Evolutionary conservation across 2,329 filamentous ascomycete species (phyloP).

Genomic region (Exophiala calicioides): DNA sequence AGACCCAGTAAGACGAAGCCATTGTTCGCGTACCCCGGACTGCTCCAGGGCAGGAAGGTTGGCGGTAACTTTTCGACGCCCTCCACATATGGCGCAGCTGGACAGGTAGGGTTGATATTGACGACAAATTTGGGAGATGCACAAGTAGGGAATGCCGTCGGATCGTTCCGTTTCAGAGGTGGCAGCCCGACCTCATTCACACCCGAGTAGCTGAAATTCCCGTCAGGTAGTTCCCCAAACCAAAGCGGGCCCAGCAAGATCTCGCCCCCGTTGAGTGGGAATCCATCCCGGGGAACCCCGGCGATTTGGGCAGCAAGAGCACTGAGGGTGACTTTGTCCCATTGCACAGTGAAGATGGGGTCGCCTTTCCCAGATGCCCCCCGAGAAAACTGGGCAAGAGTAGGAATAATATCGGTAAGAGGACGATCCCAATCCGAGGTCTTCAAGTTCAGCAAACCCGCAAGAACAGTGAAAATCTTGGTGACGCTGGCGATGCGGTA

Average conservation of each 20-base stretch:
- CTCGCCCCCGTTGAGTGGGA: too few relatives aligned
- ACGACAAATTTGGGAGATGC: too few relatives aligned
- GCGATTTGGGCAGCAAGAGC: conserved; percentile 50
- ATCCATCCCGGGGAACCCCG: conserved; percentile 38
- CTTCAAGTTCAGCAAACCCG: conserved; percentile 40
- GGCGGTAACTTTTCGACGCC: not conserved
- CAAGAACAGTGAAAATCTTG: conserved; percentile 46
- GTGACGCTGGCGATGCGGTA: conserved; percentile 47
- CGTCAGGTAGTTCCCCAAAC: too few relatives aligned
- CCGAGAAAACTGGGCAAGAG: conserved; percentile 37
- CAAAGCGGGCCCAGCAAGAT: too few relatives aligned
- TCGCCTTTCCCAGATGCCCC: conserved; percentile 28
- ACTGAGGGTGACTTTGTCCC: conserved; percentile 52
- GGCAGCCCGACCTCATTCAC: too few relatives aligned
- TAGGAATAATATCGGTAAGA: conserved; percentile 50
- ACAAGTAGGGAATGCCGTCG: too few relatives aligned
- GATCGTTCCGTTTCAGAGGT: too few relatives aligned
- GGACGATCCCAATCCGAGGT: conserved; percentile 45
- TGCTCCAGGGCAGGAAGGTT: not conserved
- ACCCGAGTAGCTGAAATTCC: too few relatives aligned
- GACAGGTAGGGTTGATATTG: too few relatives aligned
- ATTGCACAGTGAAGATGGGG: conserved; percentile 41
- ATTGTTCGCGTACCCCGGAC: not conserved
- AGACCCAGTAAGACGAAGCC: not conserved
- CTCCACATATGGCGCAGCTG: too few relatives aligned